phyloP scores from a whole-genome alignment of 1,139 yeast species.

The Scheffersomyces stambukii region DNA sequence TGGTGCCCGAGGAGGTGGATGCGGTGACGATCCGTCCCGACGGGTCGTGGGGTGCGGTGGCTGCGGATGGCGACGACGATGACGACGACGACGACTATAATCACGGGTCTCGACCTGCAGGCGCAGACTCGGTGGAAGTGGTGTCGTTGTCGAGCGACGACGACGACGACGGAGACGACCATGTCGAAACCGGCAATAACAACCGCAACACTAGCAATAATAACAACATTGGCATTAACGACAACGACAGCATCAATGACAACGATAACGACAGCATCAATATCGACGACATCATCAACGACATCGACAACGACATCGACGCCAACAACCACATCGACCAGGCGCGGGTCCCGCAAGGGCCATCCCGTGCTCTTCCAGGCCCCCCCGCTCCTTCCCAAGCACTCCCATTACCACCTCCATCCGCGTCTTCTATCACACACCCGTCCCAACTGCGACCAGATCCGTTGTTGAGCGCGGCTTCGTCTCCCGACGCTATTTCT shows the following conservation, averaged over 20 bases:
- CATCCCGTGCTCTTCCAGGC: too few relatives aligned
- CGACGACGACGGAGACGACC: slow-evolving; percentile 4
- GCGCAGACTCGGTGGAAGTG: slow-evolving; percentile 5
- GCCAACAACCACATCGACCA: slow-evolving; percentile 1
- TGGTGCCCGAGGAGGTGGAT: slow-evolving; percentile 46
- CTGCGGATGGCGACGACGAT: slow-evolving; percentile 2
- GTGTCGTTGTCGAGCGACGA: slow-evolving; percentile 8
- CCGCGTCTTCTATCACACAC: too few relatives aligned
- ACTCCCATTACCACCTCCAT: too few relatives aligned
- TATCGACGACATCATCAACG: slow-evolving; percentile 1
- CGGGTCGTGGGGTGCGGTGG: slow-evolving; percentile 49
- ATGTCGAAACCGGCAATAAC: neutral
- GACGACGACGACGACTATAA: slow-evolving; percentile 1
- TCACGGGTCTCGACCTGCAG: neutral
- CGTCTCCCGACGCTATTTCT: too few relatives aligned
- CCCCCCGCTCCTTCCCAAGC: too few relatives aligned
- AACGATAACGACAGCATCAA: slow-evolving; percentile 1
- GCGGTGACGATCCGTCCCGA: slow-evolving; percentile 51
- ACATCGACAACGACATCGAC: slow-evolving; percentile 1
- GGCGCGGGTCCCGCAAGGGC: too few relatives aligned
- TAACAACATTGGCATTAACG: neutral
- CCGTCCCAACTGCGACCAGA: too few relatives aligned
- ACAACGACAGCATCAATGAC: slow-evolving; percentile 1
- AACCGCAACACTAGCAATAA: neutral
- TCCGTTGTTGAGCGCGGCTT: too few relatives aligned